Base-by-base conservation (phyloP, 1,284 basidiomycete genomes). In the Ceraceosorus guamensis region DNA sequence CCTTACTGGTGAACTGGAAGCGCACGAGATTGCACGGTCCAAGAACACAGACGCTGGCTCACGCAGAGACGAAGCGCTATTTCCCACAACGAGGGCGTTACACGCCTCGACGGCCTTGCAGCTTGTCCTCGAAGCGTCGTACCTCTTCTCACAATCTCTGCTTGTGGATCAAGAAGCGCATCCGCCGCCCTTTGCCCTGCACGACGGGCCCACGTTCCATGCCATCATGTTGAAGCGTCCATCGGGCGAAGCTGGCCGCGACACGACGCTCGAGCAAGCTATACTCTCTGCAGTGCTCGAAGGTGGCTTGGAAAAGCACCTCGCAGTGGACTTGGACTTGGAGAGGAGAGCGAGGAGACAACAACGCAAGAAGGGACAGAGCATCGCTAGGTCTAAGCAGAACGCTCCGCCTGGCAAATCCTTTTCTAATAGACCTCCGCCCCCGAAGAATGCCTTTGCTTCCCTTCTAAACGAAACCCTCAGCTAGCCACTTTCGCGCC, bases 131-230 rank as follows among this genome's bases (percentile, higher is more conserved):
- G 53, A 55, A 41, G 14, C 50, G 8, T 46, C 56, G 24, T 24
- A 57, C 31, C 10, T 37, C 10, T 7, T 55, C 30, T 34, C 30
- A 2, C 53, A 52, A 37, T 4, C 50, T 31, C 33, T 55, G 39
- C 33, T 55, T 10, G 43, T 55, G 30, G 45, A 57, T 31, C 24
- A 24, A 24, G 24, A 24, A 24, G 24, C 24, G 24, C n/a, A 37
- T 37, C n/a, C 11, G 0, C 6, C 6, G 39, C 55, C 55, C 11
- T 44, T 53, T 14, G 44, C 51, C 7, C 50, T 53, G n/a, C 50
- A 37, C 33, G 32, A 53, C 37, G 56, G 56, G 18, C 56, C 56
- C 8, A 30, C 44, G 10, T 57, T 57, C 33, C 56, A 57, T 16
- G 11, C 47, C n/a, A 33, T 46, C 24, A 37, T 57, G 39, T n/a